A percentile compares a stretch with the other conserved stretches of the same genome.
These are phyloP conservation scores for Mycotypha africana DNA, from an alignment of 371 early-diverging fungal genomes.

Conservation along the genomic window DNA sequence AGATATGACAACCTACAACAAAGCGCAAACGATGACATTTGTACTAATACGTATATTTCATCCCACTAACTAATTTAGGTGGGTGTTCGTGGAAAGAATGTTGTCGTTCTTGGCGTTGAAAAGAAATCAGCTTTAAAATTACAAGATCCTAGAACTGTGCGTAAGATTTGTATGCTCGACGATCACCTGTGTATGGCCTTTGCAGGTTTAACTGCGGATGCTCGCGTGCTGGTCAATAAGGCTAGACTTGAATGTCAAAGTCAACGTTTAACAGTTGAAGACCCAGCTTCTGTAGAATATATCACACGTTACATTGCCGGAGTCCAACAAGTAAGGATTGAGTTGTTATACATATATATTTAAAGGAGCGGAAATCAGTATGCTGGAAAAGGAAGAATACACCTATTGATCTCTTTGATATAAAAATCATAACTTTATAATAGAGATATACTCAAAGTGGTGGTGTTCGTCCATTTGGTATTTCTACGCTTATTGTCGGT, in stretches of 20 bases:
- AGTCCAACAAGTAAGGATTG: conserved; percentile 79
- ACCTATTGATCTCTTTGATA: too few relatives aligned
- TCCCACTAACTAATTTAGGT: too few relatives aligned
- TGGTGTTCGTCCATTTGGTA: conserved; percentile 99
- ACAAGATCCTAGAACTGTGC: conserved; percentile 95
- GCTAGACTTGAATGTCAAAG: conserved; percentile 98
- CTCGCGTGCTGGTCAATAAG: conserved; percentile 94
- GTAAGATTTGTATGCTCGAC: conserved; percentile 95
- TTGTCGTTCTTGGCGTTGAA: conserved; percentile 96
- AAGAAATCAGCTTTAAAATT: conserved; percentile 95
- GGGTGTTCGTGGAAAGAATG: conserved; percentile 90
- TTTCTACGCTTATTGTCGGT: conserved; percentile 97
- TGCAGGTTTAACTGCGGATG: conserved; percentile 96
- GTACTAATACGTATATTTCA: too few relatives aligned
- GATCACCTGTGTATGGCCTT: conserved; percentile 96
- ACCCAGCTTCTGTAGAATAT: conserved; percentile 97
- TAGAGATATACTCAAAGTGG: conserved; percentile 99
- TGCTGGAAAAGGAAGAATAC: too few relatives aligned
- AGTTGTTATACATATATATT: too few relatives aligned
- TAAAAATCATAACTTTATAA: too few relatives aligned
- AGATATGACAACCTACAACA: not conserved
- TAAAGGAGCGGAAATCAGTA: too few relatives aligned
- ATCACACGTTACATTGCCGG: conserved; percentile 97
- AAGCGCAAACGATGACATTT: too few relatives aligned
- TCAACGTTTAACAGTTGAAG: conserved; percentile 95